phyloP scores from a whole-genome alignment of 2,329 filamentous ascomycete genomes.

The Bipolaris sorokiniana region DNA sequence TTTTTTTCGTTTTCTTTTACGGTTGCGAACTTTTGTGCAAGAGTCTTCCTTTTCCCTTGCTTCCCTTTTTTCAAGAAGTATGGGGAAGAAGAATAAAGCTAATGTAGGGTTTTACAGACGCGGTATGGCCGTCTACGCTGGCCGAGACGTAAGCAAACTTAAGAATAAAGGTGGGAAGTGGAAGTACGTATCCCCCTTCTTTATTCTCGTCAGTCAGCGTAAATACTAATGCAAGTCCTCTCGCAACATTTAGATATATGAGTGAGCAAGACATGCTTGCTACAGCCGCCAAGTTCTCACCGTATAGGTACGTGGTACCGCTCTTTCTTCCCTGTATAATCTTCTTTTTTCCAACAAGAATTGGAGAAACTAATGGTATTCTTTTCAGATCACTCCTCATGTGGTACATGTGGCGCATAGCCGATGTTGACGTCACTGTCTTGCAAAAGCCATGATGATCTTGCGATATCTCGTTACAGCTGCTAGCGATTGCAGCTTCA shows the following conservation, averaged over 20 bases:
- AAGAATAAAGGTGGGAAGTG: constrained; percentile 85
- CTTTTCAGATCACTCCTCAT: constrained; percentile 78
- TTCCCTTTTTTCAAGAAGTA: neutral
- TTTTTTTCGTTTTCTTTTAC: neutral
- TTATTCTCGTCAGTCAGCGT: neutral
- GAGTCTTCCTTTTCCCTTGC: neutral
- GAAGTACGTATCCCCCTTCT: constrained; percentile 59
- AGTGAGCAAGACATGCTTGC: constrained; percentile 89
- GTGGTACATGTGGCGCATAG: constrained; percentile 97
- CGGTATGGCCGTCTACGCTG: constrained; percentile 88
- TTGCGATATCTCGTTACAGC: neutral
- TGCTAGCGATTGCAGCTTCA: too few species aligned
- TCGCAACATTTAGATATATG: constrained; percentile 68
- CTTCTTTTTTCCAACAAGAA: neutral
- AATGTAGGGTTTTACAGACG: constrained; percentile 55
- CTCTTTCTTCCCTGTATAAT: constrained; percentile 13
- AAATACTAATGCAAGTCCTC: neutral
- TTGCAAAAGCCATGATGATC: constrained; percentile 41
- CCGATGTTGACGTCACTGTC: constrained; percentile 73
- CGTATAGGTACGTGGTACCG: constrained; percentile 67
- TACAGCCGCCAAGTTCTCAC: constrained; percentile 77
- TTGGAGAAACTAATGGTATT: neutral
- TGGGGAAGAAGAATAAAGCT: neutral
- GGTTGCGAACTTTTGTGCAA: too few species aligned
- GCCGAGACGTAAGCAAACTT: constrained; percentile 81